A percentile compares a stretch with the other conserved stretches of the same genome.
phyloP scores from a whole-genome alignment of 352 stramenopile genomes.

The Globisporangium acanthophoron region DNA sequence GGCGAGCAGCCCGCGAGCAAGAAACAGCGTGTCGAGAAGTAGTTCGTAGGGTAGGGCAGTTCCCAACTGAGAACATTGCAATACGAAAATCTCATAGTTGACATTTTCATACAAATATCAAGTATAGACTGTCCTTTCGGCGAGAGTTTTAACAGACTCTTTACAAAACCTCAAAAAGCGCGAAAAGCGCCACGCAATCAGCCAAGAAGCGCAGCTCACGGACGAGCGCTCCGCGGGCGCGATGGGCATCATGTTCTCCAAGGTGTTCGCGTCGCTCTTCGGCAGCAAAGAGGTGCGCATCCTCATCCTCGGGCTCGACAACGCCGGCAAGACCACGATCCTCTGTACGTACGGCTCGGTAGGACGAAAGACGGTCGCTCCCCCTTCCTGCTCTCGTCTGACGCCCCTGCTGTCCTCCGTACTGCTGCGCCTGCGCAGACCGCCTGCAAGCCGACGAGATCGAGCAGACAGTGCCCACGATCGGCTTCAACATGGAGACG shows the following conservation, averaged over 20 bases:
- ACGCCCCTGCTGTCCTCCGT: background rate
- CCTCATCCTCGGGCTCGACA: conserved; percentile 99
- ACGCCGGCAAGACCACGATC: conserved; percentile 99
- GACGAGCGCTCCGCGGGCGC: background rate
- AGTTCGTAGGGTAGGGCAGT: background rate
- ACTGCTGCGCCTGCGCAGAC: conserved; percentile 26
- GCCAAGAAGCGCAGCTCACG: background rate
- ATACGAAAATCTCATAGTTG: background rate
- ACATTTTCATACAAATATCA: background rate
- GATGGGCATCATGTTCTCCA: conserved; percentile 98
- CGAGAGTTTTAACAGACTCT: too few relatives aligned
- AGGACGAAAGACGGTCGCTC: too few relatives aligned
- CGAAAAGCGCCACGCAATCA: background rate
- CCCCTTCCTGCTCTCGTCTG: background rate
- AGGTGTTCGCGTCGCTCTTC: conserved; percentile 97
- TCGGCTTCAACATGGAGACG: conserved; percentile 96
- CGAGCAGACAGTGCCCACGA: conserved; percentile 98
- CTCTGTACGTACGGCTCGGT: conserved; percentile 78
- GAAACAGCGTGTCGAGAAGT: conserved; percentile 42
- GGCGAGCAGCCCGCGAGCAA: conserved; percentile 46
- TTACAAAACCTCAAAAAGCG: background rate
- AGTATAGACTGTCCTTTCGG: background rate
- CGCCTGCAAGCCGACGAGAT: conserved; percentile 90
- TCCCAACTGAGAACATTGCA: too few relatives aligned
- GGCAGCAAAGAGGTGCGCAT: conserved; percentile 99